Base-by-base conservation (phyloP, 257 asterid species). In the Fraxinus anomala region DNA sequence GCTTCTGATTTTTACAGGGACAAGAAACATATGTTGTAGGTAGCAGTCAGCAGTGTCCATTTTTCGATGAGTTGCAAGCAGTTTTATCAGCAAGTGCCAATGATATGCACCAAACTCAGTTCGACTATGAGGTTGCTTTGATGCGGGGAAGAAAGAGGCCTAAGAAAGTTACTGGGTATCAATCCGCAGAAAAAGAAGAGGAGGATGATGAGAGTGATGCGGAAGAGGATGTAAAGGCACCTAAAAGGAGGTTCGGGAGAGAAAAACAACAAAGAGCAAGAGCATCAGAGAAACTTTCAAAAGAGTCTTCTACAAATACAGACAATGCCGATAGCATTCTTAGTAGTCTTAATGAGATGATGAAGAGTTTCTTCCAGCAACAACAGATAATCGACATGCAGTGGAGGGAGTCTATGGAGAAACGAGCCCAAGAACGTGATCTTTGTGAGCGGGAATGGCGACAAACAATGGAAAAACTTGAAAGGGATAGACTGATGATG, bases 351-450 rank as follows among this genome's bases (percentile, higher is more conserved):
- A 82, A 68, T 34, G 96, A 81, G 80, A 83, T 86, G 80, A 78
- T 93, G 79, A 79, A 49, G 74, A 82, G 47, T 39, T 91, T 91
- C 85, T 73, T 87, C 51, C 82, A 56, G 75, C 96, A 91, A 86
- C 98, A 93, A 71, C 86, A 86, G 86, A 80, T 19, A 82, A 89
- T 89, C 30, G 96, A 93, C 47, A 56, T 85, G 91, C 85, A 87
- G 77, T 91, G 96, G 97, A 85, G 80, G 81, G 94, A 88, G 85
- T 33, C 84, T 0, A 79, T 86, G 87, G 92, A 90, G 86, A 91
- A 79, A 79, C 84, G 47, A 17, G 92, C 91, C 2, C 70, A 78
- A 42, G 94, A 91, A 79, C 85, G 93, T 79, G 90, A 87, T 66
- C 70, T 47, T 16, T 71, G 87, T 16, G 94, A 93, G 89, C 83